These are phyloP conservation scores for Alisma plantagoaquatica DNA, from an alignment of 106 monocot species.

Conservation along the genomic window DNA sequence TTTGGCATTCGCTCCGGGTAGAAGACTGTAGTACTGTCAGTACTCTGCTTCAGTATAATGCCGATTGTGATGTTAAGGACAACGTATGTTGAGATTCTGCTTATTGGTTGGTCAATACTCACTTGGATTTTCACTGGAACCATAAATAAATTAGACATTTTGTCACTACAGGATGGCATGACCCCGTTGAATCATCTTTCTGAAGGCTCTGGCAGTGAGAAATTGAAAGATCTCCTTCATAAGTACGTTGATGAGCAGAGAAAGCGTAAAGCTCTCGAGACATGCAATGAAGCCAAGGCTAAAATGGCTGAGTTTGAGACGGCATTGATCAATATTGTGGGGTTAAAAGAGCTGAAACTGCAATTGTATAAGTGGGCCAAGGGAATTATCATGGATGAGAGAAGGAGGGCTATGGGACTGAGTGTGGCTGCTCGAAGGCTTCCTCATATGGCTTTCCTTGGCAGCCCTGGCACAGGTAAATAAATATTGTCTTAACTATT, in stretches of 20 bases:
- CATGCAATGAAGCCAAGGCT: slow-evolving; percentile 42
- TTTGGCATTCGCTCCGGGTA: slow-evolving; percentile 62
- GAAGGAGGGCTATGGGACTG: slow-evolving; percentile 70
- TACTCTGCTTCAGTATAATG: slow-evolving; percentile 54
- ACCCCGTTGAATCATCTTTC: slow-evolving; percentile 67
- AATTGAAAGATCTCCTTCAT: slow-evolving; percentile 43
- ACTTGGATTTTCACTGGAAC: neutral
- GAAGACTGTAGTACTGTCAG: slow-evolving; percentile 57
- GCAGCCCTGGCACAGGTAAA: slow-evolving; percentile 90
- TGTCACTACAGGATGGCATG: slow-evolving; percentile 40
- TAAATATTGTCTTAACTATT: no score
- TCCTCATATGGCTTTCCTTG: slow-evolving; percentile 97
- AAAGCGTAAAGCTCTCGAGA: slow-evolving; percentile 45
- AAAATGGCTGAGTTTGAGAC: slow-evolving; percentile 75
- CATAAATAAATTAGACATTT: neutral
- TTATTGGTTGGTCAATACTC: neutral
- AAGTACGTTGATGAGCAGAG: slow-evolving; percentile 55
- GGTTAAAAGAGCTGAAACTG: slow-evolving; percentile 56
- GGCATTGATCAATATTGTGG: slow-evolving; percentile 66
- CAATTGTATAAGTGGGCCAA: slow-evolving; percentile 81
- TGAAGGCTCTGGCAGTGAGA: slow-evolving; percentile 25
- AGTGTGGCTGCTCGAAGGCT: slow-evolving; percentile 50
- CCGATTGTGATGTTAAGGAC: slow-evolving; percentile 59
- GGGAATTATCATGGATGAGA: slow-evolving; percentile 96
- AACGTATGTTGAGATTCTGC: slow-evolving; percentile 30